phyloP scores from a whole-genome alignment of 805 yeast genomes.

The baker's yeast (Saccharomyces cerevisiae) region DNA sequence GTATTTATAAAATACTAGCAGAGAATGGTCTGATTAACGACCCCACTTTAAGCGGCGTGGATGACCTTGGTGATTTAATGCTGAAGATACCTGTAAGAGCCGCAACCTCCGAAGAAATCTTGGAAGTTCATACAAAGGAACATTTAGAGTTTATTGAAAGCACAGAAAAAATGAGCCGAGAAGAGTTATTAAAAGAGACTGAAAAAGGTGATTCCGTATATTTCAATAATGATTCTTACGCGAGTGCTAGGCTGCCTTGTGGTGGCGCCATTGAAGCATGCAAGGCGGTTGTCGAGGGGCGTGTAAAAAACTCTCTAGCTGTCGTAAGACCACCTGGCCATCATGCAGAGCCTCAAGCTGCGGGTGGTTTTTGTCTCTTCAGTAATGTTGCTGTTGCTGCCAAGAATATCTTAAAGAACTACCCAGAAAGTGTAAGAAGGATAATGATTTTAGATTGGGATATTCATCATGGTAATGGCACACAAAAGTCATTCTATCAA shows the following conservation, averaged over 20 bases:
- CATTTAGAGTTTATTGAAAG: constrained; percentile 70
- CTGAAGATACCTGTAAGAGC: constrained; percentile 82
- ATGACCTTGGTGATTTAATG: constrained; percentile 80
- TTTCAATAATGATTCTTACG: constrained; percentile 80
- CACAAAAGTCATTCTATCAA: constrained; percentile 82
- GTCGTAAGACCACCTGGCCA: constrained; percentile 98
- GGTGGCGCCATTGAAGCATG: constrained; percentile 98
- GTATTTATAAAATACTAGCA: constrained; percentile 87
- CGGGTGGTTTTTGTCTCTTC: constrained; percentile 95
- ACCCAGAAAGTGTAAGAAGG: constrained; percentile 80
- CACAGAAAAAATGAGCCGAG: constrained; percentile 71
- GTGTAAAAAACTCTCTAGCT: constrained; percentile 85
- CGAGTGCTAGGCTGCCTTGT: constrained; percentile 84
- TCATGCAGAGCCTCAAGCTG: constrained; percentile 95
- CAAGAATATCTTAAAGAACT: constrained; percentile 65
- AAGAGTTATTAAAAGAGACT: constrained; percentile 68
- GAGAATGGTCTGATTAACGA: constrained; percentile 87
- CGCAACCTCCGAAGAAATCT: constrained; percentile 78
- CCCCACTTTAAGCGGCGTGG: constrained; percentile 56
- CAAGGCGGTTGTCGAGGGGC: constrained; percentile 86
- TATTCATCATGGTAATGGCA: constrained; percentile 98
- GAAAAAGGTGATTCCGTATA: constrained; percentile 92
- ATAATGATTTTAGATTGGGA: constrained; percentile 94
- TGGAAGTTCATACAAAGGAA: constrained; percentile 74
- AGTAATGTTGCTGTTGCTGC: constrained; percentile 98